Conservation (phyloP, 306 rosid genomes). For the Medicago truncatula region MtrunA17r5.0-ANR NC_053042.1:50715001-50715500, state of each 20-base stretch:
- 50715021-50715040: conserved; percentile 37
- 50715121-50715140: conserved; percentile 64
- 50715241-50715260: conserved; percentile 76
- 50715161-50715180: conserved; percentile 52
- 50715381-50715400: conserved; percentile 50
- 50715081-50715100: conserved; percentile 77
- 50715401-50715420: conserved; percentile 58
- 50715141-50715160: conserved; percentile 57
- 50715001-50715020: conserved; percentile 3
- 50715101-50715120: conserved; percentile 57
- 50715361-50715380: conserved; percentile 35
- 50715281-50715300: conserved; percentile 62
- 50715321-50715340: conserved; percentile 53
- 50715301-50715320: conserved; percentile 59
- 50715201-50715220: conserved; percentile 46
- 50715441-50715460: conserved; percentile 75
- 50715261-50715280: conserved; percentile 52
- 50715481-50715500: conserved; percentile 81
- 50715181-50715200: conserved; percentile 45
- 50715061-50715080: conserved; percentile 81
- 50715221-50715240: conserved; percentile 65
- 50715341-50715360: conserved; percentile 44
- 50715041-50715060: conserved; percentile 95
- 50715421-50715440: conserved; percentile 65
- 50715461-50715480: conserved; percentile 75